phyloP scores from a whole-genome alignment of 2,329 filamentous ascomycete species.

The Calycina marina region DNA sequence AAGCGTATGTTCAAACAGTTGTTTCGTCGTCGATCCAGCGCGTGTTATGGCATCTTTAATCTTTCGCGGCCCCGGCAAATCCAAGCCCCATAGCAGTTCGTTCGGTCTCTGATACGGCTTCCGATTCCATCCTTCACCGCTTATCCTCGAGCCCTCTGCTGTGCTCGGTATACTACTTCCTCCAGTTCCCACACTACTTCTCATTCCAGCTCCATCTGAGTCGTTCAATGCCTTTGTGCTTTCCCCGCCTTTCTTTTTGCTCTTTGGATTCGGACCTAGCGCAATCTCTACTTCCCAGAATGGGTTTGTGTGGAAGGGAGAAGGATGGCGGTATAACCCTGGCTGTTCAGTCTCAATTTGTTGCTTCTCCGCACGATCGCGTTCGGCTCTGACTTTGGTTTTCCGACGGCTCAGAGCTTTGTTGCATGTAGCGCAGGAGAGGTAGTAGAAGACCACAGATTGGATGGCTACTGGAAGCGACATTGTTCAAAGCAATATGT shows the following conservation, averaged over 20 bases:
- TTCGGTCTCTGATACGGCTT: constrained; percentile 76
- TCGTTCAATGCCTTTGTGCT: constrained; percentile 47
- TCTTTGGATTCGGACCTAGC: constrained; percentile 61
- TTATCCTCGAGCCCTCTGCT: constrained; percentile 29
- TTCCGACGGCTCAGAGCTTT: constrained; percentile 55
- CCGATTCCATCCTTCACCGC: constrained; percentile 54
- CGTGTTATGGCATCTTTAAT: constrained; percentile 32
- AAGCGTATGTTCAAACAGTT: constrained; percentile 36
- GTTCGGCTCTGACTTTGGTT: constrained; percentile 54
- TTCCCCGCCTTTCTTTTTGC: constrained; percentile 43
- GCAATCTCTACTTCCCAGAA: constrained; percentile 81
- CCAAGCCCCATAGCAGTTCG: constrained; percentile 69
- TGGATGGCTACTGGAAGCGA: constrained; percentile 48
- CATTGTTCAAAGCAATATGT: constrained; percentile 24
- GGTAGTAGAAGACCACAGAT: constrained; percentile 64
- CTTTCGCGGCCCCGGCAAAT: constrained; percentile 33
- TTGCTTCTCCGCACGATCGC: constrained; percentile 50
- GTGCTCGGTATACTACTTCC: constrained; percentile 30
- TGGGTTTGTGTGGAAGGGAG: constrained; percentile 73
- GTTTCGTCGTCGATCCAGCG: constrained; percentile 36
- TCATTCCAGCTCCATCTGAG: constrained; percentile 36
- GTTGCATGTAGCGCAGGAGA: constrained; percentile 66
- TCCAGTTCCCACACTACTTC: constrained; percentile 31
- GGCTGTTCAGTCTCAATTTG: constrained; percentile 55
- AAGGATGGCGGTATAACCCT: constrained; percentile 61